Percentiles rank a stretch among this genome's conserved stretches.
Conservation (phyloP, 257 asterid species). For the Prunella vulgaris region DNA sequence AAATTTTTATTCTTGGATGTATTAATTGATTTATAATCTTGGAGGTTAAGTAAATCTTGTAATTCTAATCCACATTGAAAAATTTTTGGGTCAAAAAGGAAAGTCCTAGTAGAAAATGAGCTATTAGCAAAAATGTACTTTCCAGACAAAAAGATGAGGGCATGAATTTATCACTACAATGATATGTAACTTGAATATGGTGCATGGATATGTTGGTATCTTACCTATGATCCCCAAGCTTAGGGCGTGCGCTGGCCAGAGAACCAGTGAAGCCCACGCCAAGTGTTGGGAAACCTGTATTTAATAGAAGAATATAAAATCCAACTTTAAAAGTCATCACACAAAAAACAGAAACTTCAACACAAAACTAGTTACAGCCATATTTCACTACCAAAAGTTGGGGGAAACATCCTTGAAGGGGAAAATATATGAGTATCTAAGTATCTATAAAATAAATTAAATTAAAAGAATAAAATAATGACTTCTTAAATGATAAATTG, state of each 20-base stretch:
- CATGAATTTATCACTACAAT: background rate
- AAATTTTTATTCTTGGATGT: too few species aligned
- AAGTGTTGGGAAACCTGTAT: slow-evolving; percentile 63
- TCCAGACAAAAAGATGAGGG: too few species aligned
- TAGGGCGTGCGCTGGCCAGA: slow-evolving; percentile 65
- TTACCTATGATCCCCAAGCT: slow-evolving; percentile 90
- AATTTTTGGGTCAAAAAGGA: too few species aligned
- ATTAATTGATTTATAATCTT: too few species aligned
- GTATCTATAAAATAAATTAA: background rate
- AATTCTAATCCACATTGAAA: too few species aligned
- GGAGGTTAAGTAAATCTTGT: too few species aligned
- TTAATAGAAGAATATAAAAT: slow-evolving; percentile 8
- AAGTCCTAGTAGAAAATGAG: too few species aligned
- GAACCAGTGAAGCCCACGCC: slow-evolving; percentile 95
- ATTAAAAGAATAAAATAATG: too few species aligned
- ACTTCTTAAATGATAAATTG: too few species aligned
- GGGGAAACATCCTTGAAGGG: background rate
- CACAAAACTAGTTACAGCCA: background rate
- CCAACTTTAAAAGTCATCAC: slow-evolving; percentile 6
- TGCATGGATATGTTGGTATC: background rate
- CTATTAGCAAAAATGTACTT: too few species aligned
- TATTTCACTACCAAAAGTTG: background rate
- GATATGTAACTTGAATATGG: background rate
- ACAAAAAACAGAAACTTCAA: background rate
- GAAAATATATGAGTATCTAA: background rate